Evolutionary conservation across 805 yeast genomes (phyloP).

Genomic region (Cyberlindnera maclurae): DNA sequence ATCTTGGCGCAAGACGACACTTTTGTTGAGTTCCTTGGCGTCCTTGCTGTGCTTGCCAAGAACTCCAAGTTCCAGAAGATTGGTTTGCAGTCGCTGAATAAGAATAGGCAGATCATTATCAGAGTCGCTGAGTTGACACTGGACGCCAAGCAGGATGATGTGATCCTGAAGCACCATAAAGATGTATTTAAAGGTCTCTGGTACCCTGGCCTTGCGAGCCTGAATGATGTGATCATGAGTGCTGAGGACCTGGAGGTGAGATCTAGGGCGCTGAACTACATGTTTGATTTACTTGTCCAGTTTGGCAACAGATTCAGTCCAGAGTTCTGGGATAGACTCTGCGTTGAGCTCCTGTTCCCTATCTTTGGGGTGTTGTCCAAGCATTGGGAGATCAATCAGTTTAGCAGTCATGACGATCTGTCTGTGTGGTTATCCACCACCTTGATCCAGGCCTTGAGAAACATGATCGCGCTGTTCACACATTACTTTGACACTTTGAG

Average conservation of each 20-base stretch:
- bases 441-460: conserved; percentile 87
- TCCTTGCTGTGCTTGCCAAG: conserved; percentile 76
- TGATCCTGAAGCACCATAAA: conserved; percentile 26
- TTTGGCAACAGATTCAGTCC: conserved; percentile 72
- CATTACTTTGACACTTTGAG: conserved; percentile 75
- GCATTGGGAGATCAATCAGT: conserved; percentile 65
- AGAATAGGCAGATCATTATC: conserved; percentile 54
- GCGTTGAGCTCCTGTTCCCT: conserved; percentile 78
- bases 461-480: conserved; percentile 75
- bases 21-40: conserved; percentile 54
- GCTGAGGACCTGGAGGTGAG: conserved; percentile 94
- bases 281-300: conserved; percentile 75
- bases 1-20: conserved; percentile 65
- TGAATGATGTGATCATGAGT: conserved; percentile 84
- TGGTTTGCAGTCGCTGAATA: conserved; percentile 74
- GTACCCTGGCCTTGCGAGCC: conserved; percentile 83
- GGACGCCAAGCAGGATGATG: conserved; percentile 17
- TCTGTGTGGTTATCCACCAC: conserved; percentile 97
- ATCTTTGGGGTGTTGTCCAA: conserved; percentile 74
- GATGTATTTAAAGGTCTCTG: conserved; percentile 52
- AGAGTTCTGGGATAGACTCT: conserved; percentile 77
- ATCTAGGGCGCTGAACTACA: conserved; percentile 72
- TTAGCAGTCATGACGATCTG: conserved; percentile 69
- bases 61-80: conserved; percentile 75
- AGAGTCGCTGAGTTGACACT: conserved; percentile 45